Evolutionary conservation across 1,139 yeast genomes (phyloP).

Genomic region (Saccharomyces hybrid): DNA sequence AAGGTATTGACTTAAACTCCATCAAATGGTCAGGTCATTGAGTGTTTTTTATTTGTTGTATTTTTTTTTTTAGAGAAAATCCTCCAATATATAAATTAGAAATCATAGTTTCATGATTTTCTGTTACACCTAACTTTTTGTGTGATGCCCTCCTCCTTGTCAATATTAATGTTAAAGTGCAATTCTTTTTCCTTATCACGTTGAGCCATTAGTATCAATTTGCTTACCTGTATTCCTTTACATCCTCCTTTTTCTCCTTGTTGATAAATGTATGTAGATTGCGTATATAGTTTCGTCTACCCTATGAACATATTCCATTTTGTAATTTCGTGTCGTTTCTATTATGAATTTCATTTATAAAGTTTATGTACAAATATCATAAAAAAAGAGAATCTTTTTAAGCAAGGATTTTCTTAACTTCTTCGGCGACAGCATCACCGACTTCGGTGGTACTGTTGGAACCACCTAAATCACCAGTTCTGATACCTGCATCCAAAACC

Average conservation of each 20-base stretch:
- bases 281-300: not conserved
- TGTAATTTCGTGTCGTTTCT: slow-evolving; percentile 1
- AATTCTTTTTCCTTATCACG: not conserved
- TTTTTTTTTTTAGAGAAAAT: not conserved
- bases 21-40: slow-evolving; percentile 97
- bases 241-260: not conserved
- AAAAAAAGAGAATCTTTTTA: slow-evolving; percentile 2
- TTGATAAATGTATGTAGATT: not conserved
- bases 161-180: not conserved
- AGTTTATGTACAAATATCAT: not conserved
- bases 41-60: slow-evolving; percentile 1
- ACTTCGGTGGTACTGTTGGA: slow-evolving; percentile 73
- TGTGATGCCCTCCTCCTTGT: not conserved
- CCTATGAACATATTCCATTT: not conserved
- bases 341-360: not conserved
- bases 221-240: not conserved
- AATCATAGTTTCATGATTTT: not conserved
- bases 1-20: slow-evolving; percentile 87
- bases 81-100: not conserved
- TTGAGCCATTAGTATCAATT: not conserved
- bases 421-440: slow-evolving; percentile 82
- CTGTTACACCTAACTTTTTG: not conserved
- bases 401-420: slow-evolving; percentile 48
- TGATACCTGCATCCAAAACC: slow-evolving; percentile 74
- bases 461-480: slow-evolving; percentile 91